These are phyloP conservation scores for Phytophthora uliginosa DNA, from an alignment of 352 stramenopile species.

Conservation along the genomic window DNA sequence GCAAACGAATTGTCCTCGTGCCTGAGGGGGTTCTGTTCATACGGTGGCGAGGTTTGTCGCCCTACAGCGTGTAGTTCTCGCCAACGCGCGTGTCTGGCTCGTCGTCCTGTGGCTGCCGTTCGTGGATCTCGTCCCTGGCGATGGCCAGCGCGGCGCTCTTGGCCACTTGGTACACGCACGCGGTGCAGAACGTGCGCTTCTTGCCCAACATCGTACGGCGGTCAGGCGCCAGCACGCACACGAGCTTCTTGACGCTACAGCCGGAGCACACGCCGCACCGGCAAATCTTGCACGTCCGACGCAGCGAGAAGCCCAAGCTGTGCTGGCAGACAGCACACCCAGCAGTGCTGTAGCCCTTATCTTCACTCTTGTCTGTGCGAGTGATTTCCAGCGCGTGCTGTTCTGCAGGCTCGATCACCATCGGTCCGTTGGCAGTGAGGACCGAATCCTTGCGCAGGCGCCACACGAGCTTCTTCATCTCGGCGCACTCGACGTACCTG, in stretches of 20 bases:
- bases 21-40: conserved; percentile 7
- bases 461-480: conserved; percentile 79
- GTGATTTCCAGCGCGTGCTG: background rate
- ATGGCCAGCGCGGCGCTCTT: conserved; percentile 36
- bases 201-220: conserved; percentile 43
- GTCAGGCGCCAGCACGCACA: conserved; percentile 52
- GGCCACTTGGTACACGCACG: conserved; percentile 41
- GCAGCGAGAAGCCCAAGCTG: conserved; percentile 29
- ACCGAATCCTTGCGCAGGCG: conserved; percentile 48
- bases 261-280: conserved; percentile 35
- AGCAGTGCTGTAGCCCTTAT: background rate
- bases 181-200: conserved; percentile 49
- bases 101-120: conserved; percentile 32
- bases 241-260: conserved; percentile 49
- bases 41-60: background rate
- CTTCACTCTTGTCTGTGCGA: conserved; percentile 5
- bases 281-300: conserved; percentile 41
- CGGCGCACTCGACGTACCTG: conserved; percentile 49
- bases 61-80: conserved; percentile 9
- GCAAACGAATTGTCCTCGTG: conserved; percentile 18
- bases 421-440: conserved; percentile 29
- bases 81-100: conserved; percentile 10
- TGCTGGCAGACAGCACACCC: conserved; percentile 19
- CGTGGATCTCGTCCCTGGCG: conserved; percentile 41
- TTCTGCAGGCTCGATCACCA: conserved; percentile 21